phyloP scores from a whole-genome alignment of 2,329 filamentous ascomycete genomes.

The Phyllosticta paracitricarpa region DNA sequence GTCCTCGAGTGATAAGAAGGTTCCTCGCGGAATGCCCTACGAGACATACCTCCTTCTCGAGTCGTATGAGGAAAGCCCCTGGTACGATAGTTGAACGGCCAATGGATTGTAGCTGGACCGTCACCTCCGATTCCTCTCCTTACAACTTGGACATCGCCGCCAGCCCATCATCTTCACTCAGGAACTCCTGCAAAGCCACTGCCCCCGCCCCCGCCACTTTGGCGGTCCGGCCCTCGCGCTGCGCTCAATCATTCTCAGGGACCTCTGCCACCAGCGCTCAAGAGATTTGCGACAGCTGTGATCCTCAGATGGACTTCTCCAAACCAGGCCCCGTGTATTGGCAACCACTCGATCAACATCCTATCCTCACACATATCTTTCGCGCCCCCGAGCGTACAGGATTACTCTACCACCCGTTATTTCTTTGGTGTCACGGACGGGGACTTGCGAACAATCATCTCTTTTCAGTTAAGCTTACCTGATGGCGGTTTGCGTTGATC shows the following conservation, averaged over 20 bases:
- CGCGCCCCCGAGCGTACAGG: not conserved
- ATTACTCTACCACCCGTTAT: not conserved
- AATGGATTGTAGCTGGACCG: not conserved
- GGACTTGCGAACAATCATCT: not conserved
- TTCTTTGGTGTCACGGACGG: not conserved
- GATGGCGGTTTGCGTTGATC: not conserved
- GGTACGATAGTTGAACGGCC: conserved; percentile 8
- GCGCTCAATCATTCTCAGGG: not conserved
- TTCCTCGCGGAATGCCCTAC: conserved; percentile 9
- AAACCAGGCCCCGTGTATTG: too few relatives aligned
- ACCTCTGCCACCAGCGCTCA: not conserved
- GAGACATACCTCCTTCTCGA: conserved; percentile 8
- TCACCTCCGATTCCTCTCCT: not conserved
- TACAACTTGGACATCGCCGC: not conserved
- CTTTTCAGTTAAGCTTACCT: not conserved
- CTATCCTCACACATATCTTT: not conserved
- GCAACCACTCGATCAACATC: not conserved
- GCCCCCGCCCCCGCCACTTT: not conserved
- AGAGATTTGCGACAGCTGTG: not conserved
- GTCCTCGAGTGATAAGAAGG: not conserved
- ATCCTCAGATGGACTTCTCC: too few relatives aligned
- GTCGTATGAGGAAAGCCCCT: conserved; percentile 9
- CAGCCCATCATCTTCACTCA: not conserved
- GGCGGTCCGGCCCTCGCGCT: too few relatives aligned
- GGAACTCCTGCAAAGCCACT: not conserved